phyloP scores from a whole-genome alignment of 2,329 filamentous ascomycete genomes.

The Xylogone sp. region DNA sequence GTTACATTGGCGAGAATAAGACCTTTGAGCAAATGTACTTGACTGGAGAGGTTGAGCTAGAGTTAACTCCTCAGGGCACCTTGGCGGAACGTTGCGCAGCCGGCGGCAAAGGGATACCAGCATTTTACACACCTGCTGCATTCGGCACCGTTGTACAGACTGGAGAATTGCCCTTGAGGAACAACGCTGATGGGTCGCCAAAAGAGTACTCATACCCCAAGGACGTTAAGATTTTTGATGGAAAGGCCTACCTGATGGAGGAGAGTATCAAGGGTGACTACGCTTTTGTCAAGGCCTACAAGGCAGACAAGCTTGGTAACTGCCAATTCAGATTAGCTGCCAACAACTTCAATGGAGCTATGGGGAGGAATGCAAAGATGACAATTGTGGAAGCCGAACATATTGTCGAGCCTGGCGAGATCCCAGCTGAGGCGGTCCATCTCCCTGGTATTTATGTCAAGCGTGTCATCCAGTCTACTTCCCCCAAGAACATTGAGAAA shows the following conservation, averaged over 20 bases:
- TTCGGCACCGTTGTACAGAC: conserved; percentile 80
- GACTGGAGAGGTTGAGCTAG: conserved; percentile 80
- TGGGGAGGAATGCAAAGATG: conserved; percentile 86
- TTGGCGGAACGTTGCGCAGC: conserved; percentile 84
- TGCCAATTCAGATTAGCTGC: conserved; percentile 84
- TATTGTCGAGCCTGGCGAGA: conserved; percentile 86
- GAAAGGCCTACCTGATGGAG: conserved; percentile 87
- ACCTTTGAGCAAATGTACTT: conserved; percentile 89
- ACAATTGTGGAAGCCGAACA: conserved; percentile 92
- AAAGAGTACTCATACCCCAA: conserved; percentile 73
- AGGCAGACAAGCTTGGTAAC: conserved; percentile 89
- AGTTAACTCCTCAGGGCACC: conserved; percentile 89
- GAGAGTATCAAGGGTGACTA: conserved; percentile 87
- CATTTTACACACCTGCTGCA: conserved; percentile 88
- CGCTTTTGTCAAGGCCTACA: conserved; percentile 90
- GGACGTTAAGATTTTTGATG: conserved; percentile 88
- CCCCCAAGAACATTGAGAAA: conserved; percentile 80
- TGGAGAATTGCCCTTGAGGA: conserved; percentile 79
- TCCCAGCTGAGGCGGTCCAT: conserved; percentile 78
- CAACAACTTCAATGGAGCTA: conserved; percentile 91
- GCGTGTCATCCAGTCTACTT: conserved; percentile 78
- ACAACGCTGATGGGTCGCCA: conserved; percentile 74
- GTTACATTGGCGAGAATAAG: conserved; percentile 94
- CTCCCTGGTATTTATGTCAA: conserved; percentile 90
- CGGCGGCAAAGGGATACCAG: conserved; percentile 84